Base-by-base conservation (phyloP, 2,329 filamentous ascomycete genomes). In the Sclerotinia nivalis region DNA sequence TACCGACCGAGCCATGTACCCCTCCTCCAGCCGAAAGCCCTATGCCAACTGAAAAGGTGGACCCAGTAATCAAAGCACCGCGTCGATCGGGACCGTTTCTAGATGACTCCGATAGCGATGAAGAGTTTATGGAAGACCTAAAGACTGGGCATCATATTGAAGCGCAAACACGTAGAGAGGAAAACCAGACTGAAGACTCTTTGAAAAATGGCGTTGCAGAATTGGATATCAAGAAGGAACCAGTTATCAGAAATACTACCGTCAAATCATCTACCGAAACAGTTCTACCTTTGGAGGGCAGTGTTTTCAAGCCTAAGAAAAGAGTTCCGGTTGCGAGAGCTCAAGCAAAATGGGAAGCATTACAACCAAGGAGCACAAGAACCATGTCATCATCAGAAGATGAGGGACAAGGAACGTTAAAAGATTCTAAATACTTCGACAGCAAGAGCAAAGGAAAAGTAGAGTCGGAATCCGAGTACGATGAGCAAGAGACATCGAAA, bases 51-150 rank as follows among this genome's bases (percentile, higher is more conserved):
- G 54, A 50, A 68, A 31, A 37, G 15, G 20, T 18, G 7, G 43
- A 58, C 28, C 40, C 49, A 9, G 52, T 34, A 45, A 58, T 31
- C 6, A 78, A 74, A 70, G 75, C 73, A 65, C 68, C 71, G 50
- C 74, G 74, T 72, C 75, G 78, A 70, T 83, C 79, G 69, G 88
- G 87, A 0, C 90, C 90, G 0, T 94, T 94, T 74, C 77, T 93
- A 54, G 86, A 91, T 70, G 90, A 93, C 71, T 93, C 91, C 0
- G 87, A 89, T 62, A 85, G 83, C 65, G 87, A 86, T 60, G 80
- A 80, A 25, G 82, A 83, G 31, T 34, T 68, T 20, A 70, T 73
- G 6, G 71, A 69, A 66, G 59, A 58, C 9, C n/a, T 56, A 4
- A 40, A 40, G 15, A 28, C 22, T 22, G 15, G 15, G 31, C 18